phyloP scores from a whole-genome alignment of 2,329 filamentous ascomycete genomes.

The Monosporascus sp. region DNA sequence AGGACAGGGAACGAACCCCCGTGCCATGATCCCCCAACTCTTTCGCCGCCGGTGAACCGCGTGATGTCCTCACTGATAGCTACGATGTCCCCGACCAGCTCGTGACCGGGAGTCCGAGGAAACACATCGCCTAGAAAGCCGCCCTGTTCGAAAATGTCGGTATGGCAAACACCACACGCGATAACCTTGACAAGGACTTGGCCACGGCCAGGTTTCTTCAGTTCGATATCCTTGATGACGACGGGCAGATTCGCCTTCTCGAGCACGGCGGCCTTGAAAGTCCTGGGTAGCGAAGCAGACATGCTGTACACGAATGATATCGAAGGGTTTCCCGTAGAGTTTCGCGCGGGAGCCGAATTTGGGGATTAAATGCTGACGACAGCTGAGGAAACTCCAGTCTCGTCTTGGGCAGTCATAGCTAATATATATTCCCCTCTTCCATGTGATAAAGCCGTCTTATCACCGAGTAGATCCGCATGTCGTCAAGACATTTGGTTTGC shows the following conservation, averaged over 20 bases:
- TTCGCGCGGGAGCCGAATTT: no score
- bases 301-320: constrained; percentile 6
- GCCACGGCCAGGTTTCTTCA: constrained; percentile 48
- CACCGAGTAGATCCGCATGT: no score
- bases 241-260: constrained; percentile 46
- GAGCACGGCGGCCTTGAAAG: constrained; percentile 62
- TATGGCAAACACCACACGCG: constrained; percentile 68
- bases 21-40: constrained; percentile 65
- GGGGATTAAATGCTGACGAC: no score
- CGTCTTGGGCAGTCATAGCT: no score
- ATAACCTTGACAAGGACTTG: constrained; percentile 66
- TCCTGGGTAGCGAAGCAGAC: constrained; percentile 48
- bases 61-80: constrained; percentile 52
- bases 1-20: constrained; percentile 41
- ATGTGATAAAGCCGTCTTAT: no score
- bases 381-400: no score
- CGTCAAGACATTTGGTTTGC: no score
- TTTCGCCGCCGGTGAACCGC: constrained; percentile 56
- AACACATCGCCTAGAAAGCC: constrained; percentile 50
- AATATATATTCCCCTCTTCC: no score
- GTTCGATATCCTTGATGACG: constrained; percentile 51
- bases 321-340: no score
- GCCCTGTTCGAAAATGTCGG: constrained; percentile 44
- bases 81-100: constrained; percentile 63
- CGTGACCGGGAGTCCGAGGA: constrained; percentile 64